These are phyloP conservation scores for Agaricus blazei DNA, from an alignment of 768 basidiomycete genomes.

Conservation along the genomic window DNA sequence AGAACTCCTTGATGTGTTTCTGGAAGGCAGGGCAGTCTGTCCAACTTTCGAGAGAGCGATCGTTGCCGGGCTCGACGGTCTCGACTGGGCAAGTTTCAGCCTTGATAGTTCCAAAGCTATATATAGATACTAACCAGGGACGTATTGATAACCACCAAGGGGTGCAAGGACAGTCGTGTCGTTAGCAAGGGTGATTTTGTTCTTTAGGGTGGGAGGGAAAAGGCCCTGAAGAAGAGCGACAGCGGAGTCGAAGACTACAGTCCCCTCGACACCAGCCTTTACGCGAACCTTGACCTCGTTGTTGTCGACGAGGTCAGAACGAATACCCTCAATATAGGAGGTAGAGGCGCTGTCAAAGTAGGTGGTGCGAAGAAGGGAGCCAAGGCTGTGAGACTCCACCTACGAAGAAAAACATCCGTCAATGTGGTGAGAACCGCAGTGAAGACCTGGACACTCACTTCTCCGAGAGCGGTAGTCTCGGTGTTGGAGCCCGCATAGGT, in stretches of 20 bases:
- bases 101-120: constrained; percentile 3
- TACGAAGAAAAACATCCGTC: constrained; percentile 21
- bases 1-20: constrained; percentile 55
- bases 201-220: constrained; percentile 73
- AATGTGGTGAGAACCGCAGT: background rate
- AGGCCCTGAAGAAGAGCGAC: constrained; percentile 83
- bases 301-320: constrained; percentile 65
- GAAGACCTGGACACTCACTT: constrained; percentile 34
- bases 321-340: constrained; percentile 64
- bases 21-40: constrained; percentile 57
- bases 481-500: constrained; percentile 60
- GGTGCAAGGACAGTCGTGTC: constrained; percentile 68
- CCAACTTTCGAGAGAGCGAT: constrained; percentile 83
- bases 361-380: constrained; percentile 52
- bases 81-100: constrained; percentile 42
- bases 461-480: constrained; percentile 72
- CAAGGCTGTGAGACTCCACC: constrained; percentile 67
- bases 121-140: constrained; percentile 48
- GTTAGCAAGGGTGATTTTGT: constrained; percentile 76
- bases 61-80: constrained; percentile 82
- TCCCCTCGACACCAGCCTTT: constrained; percentile 81
- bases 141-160: constrained; percentile 80
- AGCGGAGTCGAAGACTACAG: constrained; percentile 83
- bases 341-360: constrained; percentile 66
- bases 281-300: constrained; percentile 70